A percentile compares a stretch with the other conserved stretches of the same genome.
phyloP scores from a whole-genome alignment of 139 green algal genomes.

The Chlamydomonas incerta region DNA sequence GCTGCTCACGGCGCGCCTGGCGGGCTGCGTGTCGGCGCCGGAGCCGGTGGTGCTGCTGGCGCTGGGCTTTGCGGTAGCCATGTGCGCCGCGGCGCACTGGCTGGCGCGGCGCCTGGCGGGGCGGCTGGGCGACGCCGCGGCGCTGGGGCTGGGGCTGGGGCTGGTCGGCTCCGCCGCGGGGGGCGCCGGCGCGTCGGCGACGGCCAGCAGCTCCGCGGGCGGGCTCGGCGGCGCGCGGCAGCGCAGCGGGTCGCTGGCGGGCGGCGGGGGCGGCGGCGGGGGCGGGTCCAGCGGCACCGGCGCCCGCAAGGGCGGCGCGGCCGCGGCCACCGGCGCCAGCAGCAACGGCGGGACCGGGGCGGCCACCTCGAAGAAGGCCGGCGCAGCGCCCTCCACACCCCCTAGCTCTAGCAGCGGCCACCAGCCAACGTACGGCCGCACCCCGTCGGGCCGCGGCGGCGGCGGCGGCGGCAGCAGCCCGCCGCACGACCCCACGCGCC shows the following conservation, averaged over 20 bases:
- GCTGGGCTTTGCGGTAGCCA: neutral
- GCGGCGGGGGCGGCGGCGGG: no score
- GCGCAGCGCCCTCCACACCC: neutral
- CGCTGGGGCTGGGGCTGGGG: no score
- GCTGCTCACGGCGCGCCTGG: neutral
- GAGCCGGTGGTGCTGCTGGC: constrained; percentile 12
- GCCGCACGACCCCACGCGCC: no score
- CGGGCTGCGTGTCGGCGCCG: neutral
- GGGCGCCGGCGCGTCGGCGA: no score
- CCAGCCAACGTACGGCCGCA: neutral
- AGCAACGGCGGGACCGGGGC: neutral
- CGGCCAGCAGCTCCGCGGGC: no score
- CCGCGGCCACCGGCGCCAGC: no score
- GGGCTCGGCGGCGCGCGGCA: no score
- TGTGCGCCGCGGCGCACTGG: neutral
- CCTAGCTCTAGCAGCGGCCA: no score
- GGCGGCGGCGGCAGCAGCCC: neutral
- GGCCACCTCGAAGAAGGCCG: neutral
- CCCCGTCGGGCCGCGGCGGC: neutral
- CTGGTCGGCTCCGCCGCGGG: no score
- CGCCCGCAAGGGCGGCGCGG: no score
- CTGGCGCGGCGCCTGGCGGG: neutral
- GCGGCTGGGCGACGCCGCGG: neutral
- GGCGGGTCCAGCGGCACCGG: no score
- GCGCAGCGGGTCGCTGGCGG: neutral